phyloP scores from a whole-genome alignment of 2,329 filamentous ascomycete species.

The Alternaria dauci region DNA sequence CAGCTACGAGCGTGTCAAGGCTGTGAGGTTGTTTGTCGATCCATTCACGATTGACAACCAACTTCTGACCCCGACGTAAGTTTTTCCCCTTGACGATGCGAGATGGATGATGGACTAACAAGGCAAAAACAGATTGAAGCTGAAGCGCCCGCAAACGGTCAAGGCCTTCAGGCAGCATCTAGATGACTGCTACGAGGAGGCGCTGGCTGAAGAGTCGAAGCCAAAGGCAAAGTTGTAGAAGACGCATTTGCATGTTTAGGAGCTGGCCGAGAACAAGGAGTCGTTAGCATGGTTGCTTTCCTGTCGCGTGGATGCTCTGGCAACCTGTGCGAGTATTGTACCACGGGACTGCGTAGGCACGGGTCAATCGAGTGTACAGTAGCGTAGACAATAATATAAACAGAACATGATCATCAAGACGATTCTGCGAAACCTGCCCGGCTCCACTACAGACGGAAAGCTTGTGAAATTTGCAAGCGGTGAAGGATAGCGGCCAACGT shows the following conservation, averaged over 20 bases:
- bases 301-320: background rate
- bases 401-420: slow-evolving; percentile 1
- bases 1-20: slow-evolving; percentile 83
- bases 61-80: slow-evolving; percentile 86
- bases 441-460: background rate
- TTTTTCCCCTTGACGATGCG: slow-evolving; percentile 32
- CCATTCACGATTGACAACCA: slow-evolving; percentile 95
- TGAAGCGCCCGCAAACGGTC: slow-evolving; percentile 73
- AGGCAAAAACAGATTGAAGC: slow-evolving; percentile 64
- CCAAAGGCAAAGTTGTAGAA: slow-evolving; percentile 59
- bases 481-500: slow-evolving; percentile 13
- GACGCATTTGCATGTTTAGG: slow-evolving; percentile 4
- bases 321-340: background rate
- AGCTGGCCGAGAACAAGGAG: background rate
- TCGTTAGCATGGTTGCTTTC: slow-evolving; percentile 12
- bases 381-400: background rate
- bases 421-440: background rate
- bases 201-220: slow-evolving; percentile 53
- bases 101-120: slow-evolving; percentile 21
- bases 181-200: slow-evolving; percentile 69
- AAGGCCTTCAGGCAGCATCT: slow-evolving; percentile 67
- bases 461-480: slow-evolving; percentile 1
- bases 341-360: slow-evolving; percentile 5
- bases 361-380: slow-evolving; percentile 3
- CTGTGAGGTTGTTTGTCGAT: slow-evolving; percentile 78